These are phyloP conservation scores for Stagonosporopsis vannaccii DNA, from an alignment of 2,329 filamentous ascomycete species.

Conservation along the genomic window DNA sequence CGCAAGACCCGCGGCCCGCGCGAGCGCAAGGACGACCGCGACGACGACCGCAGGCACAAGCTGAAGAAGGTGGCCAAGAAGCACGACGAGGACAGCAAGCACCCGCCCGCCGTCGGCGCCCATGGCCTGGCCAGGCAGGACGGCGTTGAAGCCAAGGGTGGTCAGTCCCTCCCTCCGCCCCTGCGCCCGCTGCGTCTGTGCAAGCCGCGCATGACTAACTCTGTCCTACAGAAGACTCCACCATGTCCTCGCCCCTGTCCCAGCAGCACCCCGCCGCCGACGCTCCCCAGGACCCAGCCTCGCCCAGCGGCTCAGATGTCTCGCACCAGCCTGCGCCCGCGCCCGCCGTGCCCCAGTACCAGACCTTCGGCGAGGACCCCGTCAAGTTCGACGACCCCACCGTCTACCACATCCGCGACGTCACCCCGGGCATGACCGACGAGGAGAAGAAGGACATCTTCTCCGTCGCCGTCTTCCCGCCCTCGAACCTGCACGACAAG, in stretches of 20 bases:
- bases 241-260: conserved; percentile 45
- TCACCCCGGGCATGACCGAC: conserved; percentile 77
- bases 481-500: conserved; percentile 79
- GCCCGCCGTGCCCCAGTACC: conserved; percentile 72
- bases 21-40: conserved; percentile 59
- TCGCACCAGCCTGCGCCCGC: conserved; percentile 67
- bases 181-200: conserved; percentile 12
- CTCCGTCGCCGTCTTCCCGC: conserved; percentile 84
- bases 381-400: conserved; percentile 91
- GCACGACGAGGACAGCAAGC: conserved; percentile 72
- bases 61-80: conserved; percentile 74
- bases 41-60: conserved; percentile 55
- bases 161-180: not conserved
- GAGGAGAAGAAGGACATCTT: conserved; percentile 89
- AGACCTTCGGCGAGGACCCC: conserved; percentile 92
- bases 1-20: conserved; percentile 68
- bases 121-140: conserved; percentile 71
- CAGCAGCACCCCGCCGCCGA: conserved; percentile 51
- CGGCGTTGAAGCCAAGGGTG: conserved; percentile 57
- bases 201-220: too few species aligned
- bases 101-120: conserved; percentile 67
- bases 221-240: conserved; percentile 42
- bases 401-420: conserved; percentile 86
- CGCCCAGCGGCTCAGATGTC: conserved; percentile 62
- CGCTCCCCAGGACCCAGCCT: conserved; percentile 69